Evolutionary conservation across 768 basidiomycete species (phyloP).

Genomic region (Serendipita sp.): DNA sequence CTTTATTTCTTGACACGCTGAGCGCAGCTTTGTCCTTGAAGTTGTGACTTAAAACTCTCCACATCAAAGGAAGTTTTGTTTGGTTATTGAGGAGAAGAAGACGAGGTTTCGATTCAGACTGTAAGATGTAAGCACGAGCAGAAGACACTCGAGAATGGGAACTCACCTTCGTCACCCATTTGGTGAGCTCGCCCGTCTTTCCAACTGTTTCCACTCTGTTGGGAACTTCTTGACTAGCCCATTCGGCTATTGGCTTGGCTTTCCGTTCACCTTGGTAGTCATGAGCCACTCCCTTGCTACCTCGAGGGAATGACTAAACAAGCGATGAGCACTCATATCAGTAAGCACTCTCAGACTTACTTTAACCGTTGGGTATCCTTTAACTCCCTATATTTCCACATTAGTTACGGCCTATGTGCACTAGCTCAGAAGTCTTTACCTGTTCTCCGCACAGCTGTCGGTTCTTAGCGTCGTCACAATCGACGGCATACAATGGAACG

Average conservation of each 20-base stretch:
- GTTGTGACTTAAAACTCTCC: conserved; percentile 65
- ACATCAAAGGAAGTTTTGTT: conserved; percentile 59
- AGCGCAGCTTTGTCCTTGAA: conserved; percentile 49
- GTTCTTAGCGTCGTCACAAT: conserved; percentile 75
- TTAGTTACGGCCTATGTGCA: background rate
- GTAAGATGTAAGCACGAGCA: background rate
- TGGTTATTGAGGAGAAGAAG: conserved; percentile 61
- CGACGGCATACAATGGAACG: conserved; percentile 81
- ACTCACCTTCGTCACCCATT: conserved; percentile 57
- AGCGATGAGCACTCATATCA: conserved; percentile 5
- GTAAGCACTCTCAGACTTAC: conserved; percentile 20
- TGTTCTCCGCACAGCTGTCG: conserved; percentile 71
- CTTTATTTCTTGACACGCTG: conserved; percentile 49
- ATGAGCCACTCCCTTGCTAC: conserved; percentile 42
- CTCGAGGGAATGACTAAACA: conserved; percentile 59
- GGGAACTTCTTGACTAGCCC: conserved; percentile 58
- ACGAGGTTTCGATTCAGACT: conserved; percentile 24
- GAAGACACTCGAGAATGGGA: background rate
- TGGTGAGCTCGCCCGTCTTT: conserved; percentile 36
- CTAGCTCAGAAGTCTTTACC: conserved; percentile 21
- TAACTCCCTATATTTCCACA: conserved; percentile 34
- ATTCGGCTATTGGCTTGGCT: conserved; percentile 57
- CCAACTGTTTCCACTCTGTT: conserved; percentile 40
- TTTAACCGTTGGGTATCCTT: conserved; percentile 93
- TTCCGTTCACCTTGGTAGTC: conserved; percentile 60